Conservation (phyloP, 2,329 filamentous ascomycete genomes). For the Talaromyces pinophilus region DNA sequence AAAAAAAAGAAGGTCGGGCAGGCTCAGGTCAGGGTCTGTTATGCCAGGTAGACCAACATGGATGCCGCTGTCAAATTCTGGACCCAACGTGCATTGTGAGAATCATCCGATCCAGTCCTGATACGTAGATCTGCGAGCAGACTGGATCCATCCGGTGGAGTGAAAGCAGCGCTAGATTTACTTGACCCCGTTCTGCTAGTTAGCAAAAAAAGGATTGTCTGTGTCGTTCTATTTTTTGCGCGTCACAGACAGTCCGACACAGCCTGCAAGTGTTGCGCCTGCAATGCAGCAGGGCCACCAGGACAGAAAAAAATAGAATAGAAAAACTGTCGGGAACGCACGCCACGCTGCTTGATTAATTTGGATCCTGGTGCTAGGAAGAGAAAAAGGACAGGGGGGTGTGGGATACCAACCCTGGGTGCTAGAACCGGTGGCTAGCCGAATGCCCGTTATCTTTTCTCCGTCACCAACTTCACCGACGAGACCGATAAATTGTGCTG, state of each 20-base stretch:
- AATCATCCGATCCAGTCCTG: slow-evolving; percentile 17
- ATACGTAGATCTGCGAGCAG: slow-evolving; percentile 18
- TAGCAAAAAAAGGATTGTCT: not conserved
- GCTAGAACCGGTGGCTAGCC: slow-evolving; percentile 16
- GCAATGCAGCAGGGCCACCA: slow-evolving; percentile 7
- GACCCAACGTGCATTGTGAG: slow-evolving; percentile 18
- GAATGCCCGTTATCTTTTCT: slow-evolving; percentile 18
- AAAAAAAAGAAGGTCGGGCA: slow-evolving; percentile 1
- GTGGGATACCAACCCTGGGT: slow-evolving; percentile 6
- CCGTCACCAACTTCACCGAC: slow-evolving; percentile 7
- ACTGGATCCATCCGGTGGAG: slow-evolving; percentile 16
- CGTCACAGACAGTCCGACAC: not conserved
- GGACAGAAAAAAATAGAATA: not conserved
- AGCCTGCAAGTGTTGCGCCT: slow-evolving; percentile 4
- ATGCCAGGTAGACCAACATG: slow-evolving; percentile 18
- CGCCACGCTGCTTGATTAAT: slow-evolving; percentile 14
- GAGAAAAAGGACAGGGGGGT: not conserved
- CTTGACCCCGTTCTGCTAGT: not conserved
- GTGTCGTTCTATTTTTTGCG: slow-evolving; percentile 9
- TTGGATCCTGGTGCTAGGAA: slow-evolving; percentile 6
- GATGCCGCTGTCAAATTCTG: slow-evolving; percentile 20
- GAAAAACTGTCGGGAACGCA: not conserved
- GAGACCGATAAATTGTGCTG: not conserved
- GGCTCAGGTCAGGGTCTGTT: slow-evolving; percentile 11
- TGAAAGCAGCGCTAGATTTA: slow-evolving; percentile 11